Conservation (phyloP, 2,329 filamentous ascomycete genomes). For the Ophiostoma australiae region DNA sequence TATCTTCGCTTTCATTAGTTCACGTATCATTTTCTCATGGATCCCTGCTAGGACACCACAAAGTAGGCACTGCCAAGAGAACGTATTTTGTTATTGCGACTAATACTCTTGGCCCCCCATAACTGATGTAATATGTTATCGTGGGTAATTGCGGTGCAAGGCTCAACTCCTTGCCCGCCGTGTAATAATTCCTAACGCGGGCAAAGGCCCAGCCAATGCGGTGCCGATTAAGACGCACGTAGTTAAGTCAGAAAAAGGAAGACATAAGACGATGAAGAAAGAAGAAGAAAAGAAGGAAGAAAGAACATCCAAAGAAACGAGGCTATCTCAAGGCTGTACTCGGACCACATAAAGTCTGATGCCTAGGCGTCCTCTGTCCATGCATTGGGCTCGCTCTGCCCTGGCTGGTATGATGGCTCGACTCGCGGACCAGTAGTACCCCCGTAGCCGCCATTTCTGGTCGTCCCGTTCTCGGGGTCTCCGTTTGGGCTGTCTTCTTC, state of each 20-base stretch:
- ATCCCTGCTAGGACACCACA: not conserved
- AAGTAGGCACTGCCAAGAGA: not conserved
- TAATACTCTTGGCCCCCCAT: slow-evolving; percentile 13
- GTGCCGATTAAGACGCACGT: not conserved
- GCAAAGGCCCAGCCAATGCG: not conserved
- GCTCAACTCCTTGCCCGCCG: not conserved
- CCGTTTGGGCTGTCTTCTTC: not conserved
- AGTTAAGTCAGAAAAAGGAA: not conserved
- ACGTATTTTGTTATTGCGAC: not conserved
- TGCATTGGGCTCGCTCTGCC: slow-evolving; percentile 1
- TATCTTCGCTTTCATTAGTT: not conserved
- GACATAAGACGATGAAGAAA: not conserved
- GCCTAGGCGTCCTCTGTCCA: slow-evolving; percentile 9
- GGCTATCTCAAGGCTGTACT: not conserved
- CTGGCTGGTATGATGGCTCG: slow-evolving; percentile 12
- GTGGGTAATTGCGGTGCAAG: not conserved
- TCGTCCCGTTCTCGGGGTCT: not conserved
- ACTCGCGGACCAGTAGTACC: not conserved
- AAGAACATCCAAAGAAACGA: too few relatives aligned
- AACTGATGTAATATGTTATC: not conserved
- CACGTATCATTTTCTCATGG: not conserved
- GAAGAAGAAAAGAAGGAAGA: not conserved
- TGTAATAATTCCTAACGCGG: slow-evolving; percentile 10
- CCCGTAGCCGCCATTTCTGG: not conserved
- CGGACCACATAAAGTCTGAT: not conserved